phyloP scores from a whole-genome alignment of 305 asterid genomes.

The Solanum hybrid region DNA sequence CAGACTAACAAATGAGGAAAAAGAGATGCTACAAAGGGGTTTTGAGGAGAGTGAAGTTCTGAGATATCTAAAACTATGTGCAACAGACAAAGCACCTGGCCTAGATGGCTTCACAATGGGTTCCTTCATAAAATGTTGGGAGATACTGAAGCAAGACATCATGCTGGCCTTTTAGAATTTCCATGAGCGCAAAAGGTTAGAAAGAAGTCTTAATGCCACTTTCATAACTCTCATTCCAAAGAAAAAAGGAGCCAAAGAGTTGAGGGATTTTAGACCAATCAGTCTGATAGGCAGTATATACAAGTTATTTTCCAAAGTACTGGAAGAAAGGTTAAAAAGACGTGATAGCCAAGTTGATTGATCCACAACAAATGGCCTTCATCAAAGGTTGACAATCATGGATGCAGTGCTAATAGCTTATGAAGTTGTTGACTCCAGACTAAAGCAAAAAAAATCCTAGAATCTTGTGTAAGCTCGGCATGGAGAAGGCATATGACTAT shows the following conservation, averaged over 20 bases:
- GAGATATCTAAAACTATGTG: neutral
- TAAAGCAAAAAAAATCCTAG: neutral
- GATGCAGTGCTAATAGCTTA: neutral
- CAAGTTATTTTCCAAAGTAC: neutral
- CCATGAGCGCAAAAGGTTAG: neutral
- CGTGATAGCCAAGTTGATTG: neutral
- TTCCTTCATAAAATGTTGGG: neutral
- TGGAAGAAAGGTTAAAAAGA: neutral
- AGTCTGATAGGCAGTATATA: neutral
- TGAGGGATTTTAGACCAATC: neutral
- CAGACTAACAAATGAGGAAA: neutral
- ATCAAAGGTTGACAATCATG: neutral
- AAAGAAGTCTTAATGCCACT: neutral
- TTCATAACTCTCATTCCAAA: neutral
- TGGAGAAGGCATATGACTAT: neutral
- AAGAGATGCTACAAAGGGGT: neutral
- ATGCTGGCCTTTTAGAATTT: neutral
- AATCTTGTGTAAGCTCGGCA: neutral
- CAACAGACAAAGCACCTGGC: neutral
- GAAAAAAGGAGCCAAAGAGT: neutral
- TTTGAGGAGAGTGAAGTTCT: neutral
- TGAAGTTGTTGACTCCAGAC: neutral
- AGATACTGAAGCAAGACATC: neutral
- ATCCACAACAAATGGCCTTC: neutral
- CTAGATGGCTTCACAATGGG: neutral